phyloP scores from a whole-genome alignment of 768 basidiomycete genomes.

The Agaricus bisporus region DNA sequence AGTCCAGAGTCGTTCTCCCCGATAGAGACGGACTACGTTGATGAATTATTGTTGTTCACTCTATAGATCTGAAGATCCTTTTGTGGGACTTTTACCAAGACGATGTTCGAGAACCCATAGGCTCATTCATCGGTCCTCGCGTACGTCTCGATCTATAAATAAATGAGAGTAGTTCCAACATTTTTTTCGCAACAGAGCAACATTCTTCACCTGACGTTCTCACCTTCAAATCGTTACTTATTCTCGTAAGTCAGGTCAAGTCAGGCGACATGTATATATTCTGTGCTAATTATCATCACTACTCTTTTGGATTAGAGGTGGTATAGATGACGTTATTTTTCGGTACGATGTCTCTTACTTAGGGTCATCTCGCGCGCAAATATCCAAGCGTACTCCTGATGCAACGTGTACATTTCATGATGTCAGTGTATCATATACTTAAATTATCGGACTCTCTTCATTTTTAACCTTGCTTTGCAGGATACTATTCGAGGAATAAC shows the following conservation, averaged over 20 bases:
- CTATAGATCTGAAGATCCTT: constrained; percentile 44
- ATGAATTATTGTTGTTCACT: constrained; percentile 1
- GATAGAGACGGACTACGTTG: neutral
- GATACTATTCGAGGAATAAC: constrained; percentile 60
- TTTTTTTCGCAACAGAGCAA: constrained; percentile 43
- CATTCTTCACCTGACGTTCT: constrained; percentile 67
- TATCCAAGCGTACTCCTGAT: constrained; percentile 12
- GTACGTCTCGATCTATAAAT: constrained; percentile 20
- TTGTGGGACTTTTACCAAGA: constrained; percentile 69
- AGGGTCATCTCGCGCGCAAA: constrained; percentile 15
- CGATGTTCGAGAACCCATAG: constrained; percentile 36
- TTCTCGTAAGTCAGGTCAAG: constrained; percentile 46
- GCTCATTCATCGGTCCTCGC: constrained; percentile 39
- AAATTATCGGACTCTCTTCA: neutral
- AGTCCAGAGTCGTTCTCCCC: constrained; percentile 13
- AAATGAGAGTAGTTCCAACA: too few relatives aligned
- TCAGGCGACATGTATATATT: constrained; percentile 11
- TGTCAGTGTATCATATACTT: constrained; percentile 10
- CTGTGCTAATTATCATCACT: neutral
- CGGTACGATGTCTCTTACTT: constrained; percentile 48
- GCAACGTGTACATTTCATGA: constrained; percentile 14
- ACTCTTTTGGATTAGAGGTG: constrained; percentile 35
- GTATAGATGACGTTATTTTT: constrained; percentile 43
- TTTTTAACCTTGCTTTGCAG: constrained; percentile 26
- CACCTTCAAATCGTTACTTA: constrained; percentile 55